Evolutionary conservation across 352 stramenopile species (phyloP), one percentile per base, ranked within the genome.

Genomic region (Phytophthora macrochlamydospora): DNA sequence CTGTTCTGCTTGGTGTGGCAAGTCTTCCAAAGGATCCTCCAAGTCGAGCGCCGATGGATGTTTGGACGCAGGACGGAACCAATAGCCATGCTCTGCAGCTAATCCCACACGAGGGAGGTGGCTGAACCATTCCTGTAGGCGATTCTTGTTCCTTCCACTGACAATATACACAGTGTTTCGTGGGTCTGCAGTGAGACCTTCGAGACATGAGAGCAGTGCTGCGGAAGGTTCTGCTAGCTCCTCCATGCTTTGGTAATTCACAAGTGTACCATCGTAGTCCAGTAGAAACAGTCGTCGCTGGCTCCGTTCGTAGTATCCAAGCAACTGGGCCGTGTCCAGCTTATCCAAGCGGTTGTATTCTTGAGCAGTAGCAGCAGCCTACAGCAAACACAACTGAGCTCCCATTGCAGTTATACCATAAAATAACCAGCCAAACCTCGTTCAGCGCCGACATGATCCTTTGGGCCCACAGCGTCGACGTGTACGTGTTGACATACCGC

Each of bases 401-500:
- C 0, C 2, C 43, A 31, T 4, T 46, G 6, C 54, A 42, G 33
- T 42, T 50, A 28, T 30, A 42, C 28, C 35, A 29, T 12, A 12
- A 42, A 7, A 30, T 14, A 29, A 68, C 1, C 24, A 14, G 9
- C 1, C 71, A 49, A 30, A 83, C 75, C 68, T 92, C 79, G 30
- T 91, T 88, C 44, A 97, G 59, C 4, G 88, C 89, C 8, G 75
- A 90, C 76, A 97, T 93, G 53, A 95, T 94, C 30, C 87, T 85
- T 64, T 89, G 83, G 1, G 83, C 87, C 89, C 89, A 97, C 8
- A 97, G 60, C 30, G 83, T 89, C 51, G 86, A 94, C 29, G 89
- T 97, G 78, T 97, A 97, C 62, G 89, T 93, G 67, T 93, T 93
- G 18, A 97, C 90, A 64, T 96, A 96, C 18, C 90, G 79, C 28